These are phyloP conservation scores for Lindgomyces ingoldianus DNA, from an alignment of 495 filamentous ascomycete genomes.

Conservation along the genomic window DNA sequence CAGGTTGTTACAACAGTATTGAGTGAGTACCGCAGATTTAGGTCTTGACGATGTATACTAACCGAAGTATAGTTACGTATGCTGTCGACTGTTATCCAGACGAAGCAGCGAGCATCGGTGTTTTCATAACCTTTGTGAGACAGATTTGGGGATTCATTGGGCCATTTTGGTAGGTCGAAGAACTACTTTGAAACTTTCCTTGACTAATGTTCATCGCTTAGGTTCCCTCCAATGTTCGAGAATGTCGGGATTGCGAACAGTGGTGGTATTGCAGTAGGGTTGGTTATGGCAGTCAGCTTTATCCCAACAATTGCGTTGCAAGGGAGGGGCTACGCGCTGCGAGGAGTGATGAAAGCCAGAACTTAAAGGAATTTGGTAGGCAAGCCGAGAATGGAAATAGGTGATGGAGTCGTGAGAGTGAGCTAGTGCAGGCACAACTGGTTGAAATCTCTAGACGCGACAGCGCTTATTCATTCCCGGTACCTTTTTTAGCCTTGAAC, in stretches of 20 bases:
- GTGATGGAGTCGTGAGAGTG: too few species aligned
- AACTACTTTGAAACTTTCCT: not conserved
- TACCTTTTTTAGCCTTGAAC: too few species aligned
- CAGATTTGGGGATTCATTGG: constrained; percentile 61
- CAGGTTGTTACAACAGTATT: constrained; percentile 59
- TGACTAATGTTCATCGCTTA: constrained; percentile 16
- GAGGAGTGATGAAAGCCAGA: constrained; percentile 16
- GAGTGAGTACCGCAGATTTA: constrained; percentile 18
- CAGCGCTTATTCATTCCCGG: too few species aligned
- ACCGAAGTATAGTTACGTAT: constrained; percentile 47
- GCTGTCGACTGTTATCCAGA: constrained; percentile 55
- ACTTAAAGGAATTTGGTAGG: not conserved
- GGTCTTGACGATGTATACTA: not conserved
- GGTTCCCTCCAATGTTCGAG: constrained; percentile 57
- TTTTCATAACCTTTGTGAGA: constrained; percentile 58
- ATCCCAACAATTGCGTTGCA: constrained; percentile 51
- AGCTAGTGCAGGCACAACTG: too few species aligned
- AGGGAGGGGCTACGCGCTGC: constrained; percentile 35
- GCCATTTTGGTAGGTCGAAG: constrained; percentile 53
- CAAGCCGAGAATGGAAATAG: not conserved
- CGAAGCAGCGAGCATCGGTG: constrained; percentile 55
- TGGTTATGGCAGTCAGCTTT: constrained; percentile 52
- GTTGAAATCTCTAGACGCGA: too few species aligned
- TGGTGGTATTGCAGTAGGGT: constrained; percentile 47
- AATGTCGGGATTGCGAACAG: constrained; percentile 49